phyloP scores from a whole-genome alignment of 768 basidiomycete genomes.

The Lanmaoa rubissima region DNA sequence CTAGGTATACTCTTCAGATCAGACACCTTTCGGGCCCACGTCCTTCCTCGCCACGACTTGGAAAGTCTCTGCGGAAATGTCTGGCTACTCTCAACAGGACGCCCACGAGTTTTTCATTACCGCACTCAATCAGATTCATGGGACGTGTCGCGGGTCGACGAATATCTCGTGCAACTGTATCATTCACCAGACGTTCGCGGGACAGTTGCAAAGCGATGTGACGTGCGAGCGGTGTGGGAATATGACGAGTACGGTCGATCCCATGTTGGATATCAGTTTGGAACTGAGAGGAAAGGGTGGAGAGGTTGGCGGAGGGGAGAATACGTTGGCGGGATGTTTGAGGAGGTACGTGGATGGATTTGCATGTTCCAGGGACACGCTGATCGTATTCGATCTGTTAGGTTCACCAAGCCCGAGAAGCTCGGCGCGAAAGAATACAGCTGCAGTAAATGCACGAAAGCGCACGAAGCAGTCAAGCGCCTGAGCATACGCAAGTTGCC shows the following conservation, averaged over 20 bases:
- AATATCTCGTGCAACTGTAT: constrained; percentile 85
- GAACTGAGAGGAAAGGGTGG: constrained; percentile 64
- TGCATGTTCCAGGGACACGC: neutral
- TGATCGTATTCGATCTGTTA: constrained; percentile 28
- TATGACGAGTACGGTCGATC: constrained; percentile 77
- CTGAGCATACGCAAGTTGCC: constrained; percentile 84
- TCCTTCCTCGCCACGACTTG: constrained; percentile 83
- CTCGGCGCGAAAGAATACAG: constrained; percentile 80
- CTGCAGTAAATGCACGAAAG: constrained; percentile 78
- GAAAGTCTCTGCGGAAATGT: constrained; percentile 73
- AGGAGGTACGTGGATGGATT: constrained; percentile 47
- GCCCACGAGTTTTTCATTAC: constrained; percentile 88
- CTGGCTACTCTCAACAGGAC: constrained; percentile 94
- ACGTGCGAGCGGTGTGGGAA: constrained; percentile 83
- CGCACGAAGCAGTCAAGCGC: constrained; percentile 79
- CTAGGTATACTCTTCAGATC: constrained; percentile 57
- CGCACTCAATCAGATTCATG: constrained; percentile 84
- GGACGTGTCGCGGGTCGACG: constrained; percentile 69
- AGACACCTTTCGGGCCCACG: constrained; percentile 72
- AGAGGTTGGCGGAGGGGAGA: constrained; percentile 46
- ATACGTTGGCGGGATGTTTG: constrained; percentile 74
- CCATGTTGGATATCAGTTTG: constrained; percentile 87
- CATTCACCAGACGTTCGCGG: constrained; percentile 87
- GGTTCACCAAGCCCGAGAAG: constrained; percentile 85
- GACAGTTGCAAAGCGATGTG: constrained; percentile 84